Percentiles rank a stretch among this genome's conserved stretches.
Evolutionary conservation across 2,329 filamentous ascomycete species (phyloP).

Genomic region (Ophiobolus disseminans): DNA sequence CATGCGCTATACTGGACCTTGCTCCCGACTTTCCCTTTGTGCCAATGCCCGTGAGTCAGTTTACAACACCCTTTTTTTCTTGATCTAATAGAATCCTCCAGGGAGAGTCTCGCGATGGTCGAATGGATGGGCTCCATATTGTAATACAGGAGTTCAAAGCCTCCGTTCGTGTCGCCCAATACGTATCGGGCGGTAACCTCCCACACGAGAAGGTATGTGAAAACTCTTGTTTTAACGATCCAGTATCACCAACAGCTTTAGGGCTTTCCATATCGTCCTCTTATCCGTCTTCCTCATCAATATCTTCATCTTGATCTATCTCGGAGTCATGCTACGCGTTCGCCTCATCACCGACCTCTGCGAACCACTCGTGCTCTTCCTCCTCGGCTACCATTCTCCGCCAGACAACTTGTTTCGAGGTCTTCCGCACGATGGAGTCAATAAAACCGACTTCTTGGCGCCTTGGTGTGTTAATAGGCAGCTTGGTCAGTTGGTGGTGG

Average conservation of each 20-base stretch:
- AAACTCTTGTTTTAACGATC: no score
- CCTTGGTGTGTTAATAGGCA: neutral
- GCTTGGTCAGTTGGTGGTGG: neutral
- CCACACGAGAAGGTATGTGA: conserved; percentile 7
- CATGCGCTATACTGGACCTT: neutral
- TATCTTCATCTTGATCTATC: conserved; percentile 12
- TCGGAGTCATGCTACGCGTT: conserved; percentile 5
- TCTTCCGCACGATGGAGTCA: neutral
- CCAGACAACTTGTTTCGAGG: conserved; percentile 1
- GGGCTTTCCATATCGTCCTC: neutral
- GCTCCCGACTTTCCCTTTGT: neutral
- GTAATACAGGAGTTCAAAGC: conserved; percentile 12
- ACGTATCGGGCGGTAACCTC: conserved; percentile 15
- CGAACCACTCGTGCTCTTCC: conserved; percentile 12
- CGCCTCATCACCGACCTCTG: conserved; percentile 12
- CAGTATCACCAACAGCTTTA: neutral
- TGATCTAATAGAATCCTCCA: no score
- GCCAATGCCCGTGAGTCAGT: neutral
- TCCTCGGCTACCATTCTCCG: conserved; percentile 9
- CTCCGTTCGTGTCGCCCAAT: conserved; percentile 12
- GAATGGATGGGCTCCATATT: conserved; percentile 49
- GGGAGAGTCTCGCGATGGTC: no score
- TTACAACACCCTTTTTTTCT: no score
- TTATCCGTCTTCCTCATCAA: conserved; percentile 4
- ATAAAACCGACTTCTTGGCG: neutral